These are phyloP conservation scores for Polyporus arcularius DNA, from an alignment of 768 basidiomycete genomes.

Conservation along the genomic window DNA sequence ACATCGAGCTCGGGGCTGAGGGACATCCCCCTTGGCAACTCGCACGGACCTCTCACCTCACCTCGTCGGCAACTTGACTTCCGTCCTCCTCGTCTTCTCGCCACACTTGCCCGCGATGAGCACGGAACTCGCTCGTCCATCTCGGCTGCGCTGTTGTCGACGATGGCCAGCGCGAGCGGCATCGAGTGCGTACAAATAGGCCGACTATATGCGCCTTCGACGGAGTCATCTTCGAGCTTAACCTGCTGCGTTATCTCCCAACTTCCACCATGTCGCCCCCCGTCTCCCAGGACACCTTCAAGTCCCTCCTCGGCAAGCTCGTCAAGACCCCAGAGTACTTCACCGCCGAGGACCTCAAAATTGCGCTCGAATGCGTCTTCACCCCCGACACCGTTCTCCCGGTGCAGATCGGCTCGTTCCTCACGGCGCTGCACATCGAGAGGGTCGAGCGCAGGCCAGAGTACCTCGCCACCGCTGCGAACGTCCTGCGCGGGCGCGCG, in stretches of 20 bases:
- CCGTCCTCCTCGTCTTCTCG: background rate
- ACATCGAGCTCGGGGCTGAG: background rate
- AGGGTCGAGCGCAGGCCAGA: constrained; percentile 76
- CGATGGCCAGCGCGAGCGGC: background rate
- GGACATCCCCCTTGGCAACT: background rate
- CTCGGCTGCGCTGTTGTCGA: background rate
- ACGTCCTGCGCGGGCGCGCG: constrained; percentile 69
- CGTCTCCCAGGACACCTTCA: constrained; percentile 60
- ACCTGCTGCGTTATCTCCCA: constrained; percentile 3
- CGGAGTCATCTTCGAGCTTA: background rate
- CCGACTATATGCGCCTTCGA: background rate
- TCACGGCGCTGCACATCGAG: constrained; percentile 82
- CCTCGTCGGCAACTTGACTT: background rate
- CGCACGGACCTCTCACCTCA: background rate
- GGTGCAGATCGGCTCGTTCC: constrained; percentile 85
- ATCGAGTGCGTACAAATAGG: background rate
- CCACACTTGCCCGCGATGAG: background rate
- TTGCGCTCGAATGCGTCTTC: constrained; percentile 75
- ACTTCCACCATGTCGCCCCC: constrained; percentile 25
- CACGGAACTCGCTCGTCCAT: background rate
- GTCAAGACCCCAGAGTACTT: constrained; percentile 83
- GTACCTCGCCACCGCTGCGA: constrained; percentile 77
- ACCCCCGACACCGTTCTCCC: constrained; percentile 63
- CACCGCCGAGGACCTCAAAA: constrained; percentile 69
- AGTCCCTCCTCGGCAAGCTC: constrained; percentile 72